Evolutionary conservation across 139 green algal genomes (phyloP).

Genomic region (Dunaliella sp.): DNA sequence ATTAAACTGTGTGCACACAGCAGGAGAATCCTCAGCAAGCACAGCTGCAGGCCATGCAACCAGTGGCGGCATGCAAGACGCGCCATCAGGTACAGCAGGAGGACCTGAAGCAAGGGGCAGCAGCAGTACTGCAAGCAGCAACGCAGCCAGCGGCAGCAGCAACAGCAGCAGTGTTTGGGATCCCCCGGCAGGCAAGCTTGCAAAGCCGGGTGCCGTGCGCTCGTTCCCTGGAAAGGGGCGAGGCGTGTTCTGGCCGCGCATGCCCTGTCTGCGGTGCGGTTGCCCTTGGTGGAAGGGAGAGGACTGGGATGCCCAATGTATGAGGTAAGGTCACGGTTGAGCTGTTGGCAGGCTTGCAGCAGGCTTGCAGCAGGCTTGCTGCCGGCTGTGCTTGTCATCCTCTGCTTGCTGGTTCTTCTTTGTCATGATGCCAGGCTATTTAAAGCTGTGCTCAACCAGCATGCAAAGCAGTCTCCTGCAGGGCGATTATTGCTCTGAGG

Average conservation of each 20-base stretch:
- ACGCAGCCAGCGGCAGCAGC: conserved; percentile 14
- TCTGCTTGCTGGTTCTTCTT: too few relatives aligned
- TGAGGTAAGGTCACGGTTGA: conserved; percentile 18
- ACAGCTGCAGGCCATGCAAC: too few relatives aligned
- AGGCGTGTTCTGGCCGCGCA: conserved; percentile 59
- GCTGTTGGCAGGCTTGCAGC: neutral
- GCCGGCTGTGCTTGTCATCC: too few relatives aligned
- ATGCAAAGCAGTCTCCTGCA: too few relatives aligned
- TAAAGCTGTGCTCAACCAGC: too few relatives aligned
- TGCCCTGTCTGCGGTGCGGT: conserved; percentile 72
- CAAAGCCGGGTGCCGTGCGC: conserved; percentile 33
- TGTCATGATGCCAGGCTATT: neutral
- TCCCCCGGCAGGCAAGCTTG: conserved; percentile 47
- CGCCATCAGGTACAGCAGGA: too few relatives aligned
- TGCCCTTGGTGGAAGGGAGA: conserved; percentile 84
- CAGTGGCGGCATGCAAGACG: too few relatives aligned
- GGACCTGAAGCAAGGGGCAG: too few relatives aligned
- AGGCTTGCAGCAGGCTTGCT: neutral
- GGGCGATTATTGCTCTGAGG: too few relatives aligned
- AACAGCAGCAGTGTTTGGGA: conserved; percentile 13
- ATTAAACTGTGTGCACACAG: too few relatives aligned
- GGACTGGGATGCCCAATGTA: conserved; percentile 76
- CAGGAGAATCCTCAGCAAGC: too few relatives aligned
- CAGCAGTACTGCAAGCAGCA: conserved; percentile 4
- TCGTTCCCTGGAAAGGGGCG: conserved; percentile 25